Evolutionary conservation across 1,139 yeast species (phyloP), one percentile per base, ranked within the genome.

Genomic region (Pichia sp.): DNA sequence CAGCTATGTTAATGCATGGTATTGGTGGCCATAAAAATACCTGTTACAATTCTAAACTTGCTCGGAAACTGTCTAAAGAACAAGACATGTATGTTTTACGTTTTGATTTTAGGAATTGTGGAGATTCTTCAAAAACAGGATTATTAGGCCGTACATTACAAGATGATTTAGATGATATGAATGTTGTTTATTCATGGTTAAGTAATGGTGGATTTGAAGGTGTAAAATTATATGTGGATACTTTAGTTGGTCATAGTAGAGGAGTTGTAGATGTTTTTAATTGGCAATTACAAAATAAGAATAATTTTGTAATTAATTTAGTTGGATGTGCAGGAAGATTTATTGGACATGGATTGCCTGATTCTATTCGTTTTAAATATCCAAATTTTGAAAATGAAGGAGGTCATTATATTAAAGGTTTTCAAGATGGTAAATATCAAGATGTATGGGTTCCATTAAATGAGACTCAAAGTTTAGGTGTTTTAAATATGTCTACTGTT

Each of bases 21-120:
- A 83, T 78, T 50, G 88, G 80, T 0, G 94, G 95, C 0, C 94
- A 88, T 58, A 74, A 88, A 49, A 76, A 84, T 63, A 82, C 86
- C 59, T 77, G 86, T 47, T 88, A 83, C 61, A 89, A 82, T 51
- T 73, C 74, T 32, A 52, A 64, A 16, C 60, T 87, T 37, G 91
- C 94, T 1, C 74, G 76, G 33, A 62, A 63, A 27, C 59, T 89
- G 40, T 80, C 91, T 0, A 60, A 66, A 6, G 69, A 72, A 21
- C 61, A 72, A 47, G 94, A 94, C 0, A 65, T 78, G 38, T 76
- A 70, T 57, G 72, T 80, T 1, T 68, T 84, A 38, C 65, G 96
- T 51, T 80, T 88, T 50, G 96, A 89, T 60, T 89, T 89, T 54
- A 68, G 96, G 45, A 86, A 85, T 8, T 81, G 93, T 60, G 97